phyloP scores from a whole-genome alignment of 169 alveolate species.

The Plasmodium berghei region DNA sequence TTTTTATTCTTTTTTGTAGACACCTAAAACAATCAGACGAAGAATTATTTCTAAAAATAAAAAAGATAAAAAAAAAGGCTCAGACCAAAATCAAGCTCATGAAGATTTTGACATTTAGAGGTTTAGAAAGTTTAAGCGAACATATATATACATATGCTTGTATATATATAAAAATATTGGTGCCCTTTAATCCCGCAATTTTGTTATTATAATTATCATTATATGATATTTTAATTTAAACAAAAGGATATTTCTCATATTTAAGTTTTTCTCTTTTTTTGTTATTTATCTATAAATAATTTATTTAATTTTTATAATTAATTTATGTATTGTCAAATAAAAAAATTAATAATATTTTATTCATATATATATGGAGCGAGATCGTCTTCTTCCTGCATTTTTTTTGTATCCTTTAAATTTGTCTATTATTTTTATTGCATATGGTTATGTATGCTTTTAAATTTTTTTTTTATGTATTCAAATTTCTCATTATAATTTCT shows the following conservation, averaged over 20 bases:
- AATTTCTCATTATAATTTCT: conserved; percentile 70
- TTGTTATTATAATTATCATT: background rate
- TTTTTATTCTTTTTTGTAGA: conserved; percentile 10
- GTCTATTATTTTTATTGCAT: conserved; percentile 30
- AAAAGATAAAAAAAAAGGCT: conserved; percentile 34
- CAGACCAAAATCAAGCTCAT: background rate
- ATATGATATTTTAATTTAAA: too few species aligned
- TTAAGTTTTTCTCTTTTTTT: conserved; percentile 10
- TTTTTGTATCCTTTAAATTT: conserved; percentile 40
- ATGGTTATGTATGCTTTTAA: conserved; percentile 51
- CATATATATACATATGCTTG: too few species aligned
- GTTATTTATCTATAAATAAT: conserved; percentile 1
- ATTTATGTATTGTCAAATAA: conserved; percentile 12
- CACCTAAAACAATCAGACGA: conserved; percentile 62
- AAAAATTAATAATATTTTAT: background rate
- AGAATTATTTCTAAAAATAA: conserved; percentile 61
- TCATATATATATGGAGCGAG: conserved; percentile 15
- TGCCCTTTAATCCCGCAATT: background rate
- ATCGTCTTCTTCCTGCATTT: background rate
- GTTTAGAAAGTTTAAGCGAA: too few species aligned
- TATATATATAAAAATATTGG: too few species aligned
- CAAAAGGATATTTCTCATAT: too few species aligned
- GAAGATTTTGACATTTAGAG: conserved; percentile 26
- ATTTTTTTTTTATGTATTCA: conserved; percentile 68
- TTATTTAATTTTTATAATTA: background rate